These are phyloP conservation scores for Coemansia sp. DNA, from an alignment of 192 early-diverging fungal species.

Conservation along the genomic window DNA sequence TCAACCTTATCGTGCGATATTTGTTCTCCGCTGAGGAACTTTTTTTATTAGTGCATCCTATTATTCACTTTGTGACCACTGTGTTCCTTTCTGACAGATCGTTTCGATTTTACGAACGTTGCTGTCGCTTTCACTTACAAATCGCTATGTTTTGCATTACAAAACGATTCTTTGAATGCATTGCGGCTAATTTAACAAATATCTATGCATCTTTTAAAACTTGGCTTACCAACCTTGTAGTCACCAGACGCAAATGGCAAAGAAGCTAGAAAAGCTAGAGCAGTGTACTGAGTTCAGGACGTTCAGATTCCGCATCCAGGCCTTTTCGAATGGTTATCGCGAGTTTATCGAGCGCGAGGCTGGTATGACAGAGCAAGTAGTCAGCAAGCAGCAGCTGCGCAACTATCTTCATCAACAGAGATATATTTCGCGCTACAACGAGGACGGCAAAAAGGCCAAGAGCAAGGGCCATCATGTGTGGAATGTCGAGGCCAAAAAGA, in stretches of 20 bases:
- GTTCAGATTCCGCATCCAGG: conserved; percentile 83
- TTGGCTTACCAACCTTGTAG: conserved; percentile 22
- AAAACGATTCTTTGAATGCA: too few relatives aligned
- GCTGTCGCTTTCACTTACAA: too few relatives aligned
- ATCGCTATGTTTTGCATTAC: too few relatives aligned
- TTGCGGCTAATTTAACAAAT: background rate
- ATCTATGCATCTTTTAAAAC: background rate
- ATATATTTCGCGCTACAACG: conserved; percentile 79
- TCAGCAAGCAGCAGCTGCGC: conserved; percentile 66
- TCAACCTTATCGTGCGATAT: too few relatives aligned
- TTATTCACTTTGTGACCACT: too few relatives aligned
- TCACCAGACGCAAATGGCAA: conserved; percentile 75
- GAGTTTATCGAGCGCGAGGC: conserved; percentile 59
- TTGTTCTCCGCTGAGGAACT: too few relatives aligned
- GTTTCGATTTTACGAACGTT: too few relatives aligned
- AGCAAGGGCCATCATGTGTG: conserved; percentile 78
- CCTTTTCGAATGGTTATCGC: conserved; percentile 74
- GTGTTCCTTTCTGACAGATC: too few relatives aligned
- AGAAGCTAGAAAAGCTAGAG: conserved; percentile 69
- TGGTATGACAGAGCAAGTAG: conserved; percentile 62
- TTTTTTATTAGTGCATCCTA: background rate
- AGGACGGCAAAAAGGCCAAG: conserved; percentile 77
- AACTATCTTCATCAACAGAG: conserved; percentile 70
- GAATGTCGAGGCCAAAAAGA: conserved; percentile 79
- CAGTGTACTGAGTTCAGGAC: conserved; percentile 71